phyloP scores from a whole-genome alignment of 768 basidiomycete species.

The Phlebiopsis flavidoalba region DNA sequence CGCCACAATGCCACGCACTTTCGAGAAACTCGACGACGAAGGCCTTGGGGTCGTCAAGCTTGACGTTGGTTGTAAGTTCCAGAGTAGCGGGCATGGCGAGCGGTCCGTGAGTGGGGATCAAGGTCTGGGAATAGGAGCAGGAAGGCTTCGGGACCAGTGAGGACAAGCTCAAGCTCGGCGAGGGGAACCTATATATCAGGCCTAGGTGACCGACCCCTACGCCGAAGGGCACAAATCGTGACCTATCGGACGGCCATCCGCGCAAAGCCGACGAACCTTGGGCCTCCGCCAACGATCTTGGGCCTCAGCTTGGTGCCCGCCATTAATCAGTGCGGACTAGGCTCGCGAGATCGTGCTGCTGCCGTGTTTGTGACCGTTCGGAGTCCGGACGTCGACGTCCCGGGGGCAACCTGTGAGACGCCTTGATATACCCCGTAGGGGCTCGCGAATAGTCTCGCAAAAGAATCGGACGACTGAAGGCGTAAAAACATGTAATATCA shows the following conservation, averaged over 20 bases:
- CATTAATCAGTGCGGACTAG: neutral
- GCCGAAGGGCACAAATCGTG: neutral
- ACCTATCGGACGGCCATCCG: neutral
- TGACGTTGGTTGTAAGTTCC: conserved; percentile 35
- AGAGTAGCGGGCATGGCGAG: conserved; percentile 31
- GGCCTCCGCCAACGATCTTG: neutral
- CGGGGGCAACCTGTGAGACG: too few species aligned
- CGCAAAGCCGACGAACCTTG: neutral
- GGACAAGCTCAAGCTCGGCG: neutral
- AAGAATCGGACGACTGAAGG: too few species aligned
- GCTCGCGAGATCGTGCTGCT: neutral
- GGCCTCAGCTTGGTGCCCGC: neutral
- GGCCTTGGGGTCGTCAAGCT: conserved; percentile 29
- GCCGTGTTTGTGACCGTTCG: neutral
- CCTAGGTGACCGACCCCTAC: neutral
- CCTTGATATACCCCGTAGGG: too few species aligned
- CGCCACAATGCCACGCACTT: conserved; percentile 30
- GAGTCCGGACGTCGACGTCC: neutral
- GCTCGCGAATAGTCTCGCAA: too few species aligned
- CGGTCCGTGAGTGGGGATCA: neutral
- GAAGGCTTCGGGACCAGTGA: neutral
- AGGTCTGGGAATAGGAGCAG: neutral
- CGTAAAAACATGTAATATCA: too few species aligned
- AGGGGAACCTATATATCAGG: neutral
- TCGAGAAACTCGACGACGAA: conserved; percentile 50